These are phyloP conservation scores for Nothophaeocryptopus gaeumannii DNA, from an alignment of 2,329 filamentous ascomycete species.

Conservation along the genomic window DNA sequence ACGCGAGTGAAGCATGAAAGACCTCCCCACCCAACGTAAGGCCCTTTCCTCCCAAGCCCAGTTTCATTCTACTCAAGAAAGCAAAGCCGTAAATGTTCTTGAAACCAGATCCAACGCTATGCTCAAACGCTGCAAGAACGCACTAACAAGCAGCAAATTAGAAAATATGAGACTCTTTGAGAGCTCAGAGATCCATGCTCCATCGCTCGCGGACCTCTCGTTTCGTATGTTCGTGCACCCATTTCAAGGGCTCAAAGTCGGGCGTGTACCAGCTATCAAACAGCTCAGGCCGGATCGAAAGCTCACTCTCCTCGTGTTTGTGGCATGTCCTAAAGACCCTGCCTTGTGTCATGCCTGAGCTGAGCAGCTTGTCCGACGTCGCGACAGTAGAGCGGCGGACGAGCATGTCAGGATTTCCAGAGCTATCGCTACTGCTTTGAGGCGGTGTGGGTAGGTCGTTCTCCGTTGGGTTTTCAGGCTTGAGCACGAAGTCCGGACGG, in stretches of 20 bases:
- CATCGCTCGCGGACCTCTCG: constrained; percentile 35
- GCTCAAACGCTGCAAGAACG: constrained; percentile 8
- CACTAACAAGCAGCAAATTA: background rate
- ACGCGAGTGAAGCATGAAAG: no score
- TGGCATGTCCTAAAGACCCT: constrained; percentile 13
- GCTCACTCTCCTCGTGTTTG: constrained; percentile 18
- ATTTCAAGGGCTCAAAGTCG: constrained; percentile 28
- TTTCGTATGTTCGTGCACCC: constrained; percentile 32
- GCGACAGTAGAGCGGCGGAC: constrained; percentile 7
- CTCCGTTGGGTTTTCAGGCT: constrained; percentile 16
- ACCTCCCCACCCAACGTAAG: no score
- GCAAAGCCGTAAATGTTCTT: no score
- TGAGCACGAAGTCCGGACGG: constrained; percentile 5
- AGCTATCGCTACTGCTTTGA: constrained; percentile 10
- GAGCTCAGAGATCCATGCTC: constrained; percentile 40
- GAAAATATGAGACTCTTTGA: background rate
- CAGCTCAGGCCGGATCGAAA: constrained; percentile 33
- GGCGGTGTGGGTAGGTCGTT: constrained; percentile 17
- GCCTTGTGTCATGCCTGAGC: constrained; percentile 4
- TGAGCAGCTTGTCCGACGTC: constrained; percentile 1
- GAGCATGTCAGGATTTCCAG: constrained; percentile 3
- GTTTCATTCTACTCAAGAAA: no score
- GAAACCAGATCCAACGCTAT: constrained; percentile 2
- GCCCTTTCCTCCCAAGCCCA: no score
- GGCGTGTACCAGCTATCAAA: constrained; percentile 31